Conservation (phyloP, 495 filamentous ascomycete genomes). For the Xylaria flabelliformis region DNA sequence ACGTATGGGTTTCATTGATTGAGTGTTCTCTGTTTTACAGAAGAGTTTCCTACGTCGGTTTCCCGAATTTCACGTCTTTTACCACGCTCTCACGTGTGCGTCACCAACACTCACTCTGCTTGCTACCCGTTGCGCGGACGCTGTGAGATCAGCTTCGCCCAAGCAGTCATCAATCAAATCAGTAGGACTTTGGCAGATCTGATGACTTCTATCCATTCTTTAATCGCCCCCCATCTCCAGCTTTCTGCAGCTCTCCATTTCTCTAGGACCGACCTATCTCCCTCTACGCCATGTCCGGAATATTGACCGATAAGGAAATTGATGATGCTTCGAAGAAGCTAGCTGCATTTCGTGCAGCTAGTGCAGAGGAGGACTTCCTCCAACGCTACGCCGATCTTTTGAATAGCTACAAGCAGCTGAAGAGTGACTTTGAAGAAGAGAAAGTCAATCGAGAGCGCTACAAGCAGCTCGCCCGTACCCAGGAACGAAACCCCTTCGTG, state of each 20-base stretch:
- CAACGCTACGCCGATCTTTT: slow-evolving; percentile 52
- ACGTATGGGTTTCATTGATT: neutral
- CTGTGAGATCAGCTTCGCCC: neutral
- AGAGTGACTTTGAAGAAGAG: slow-evolving; percentile 65
- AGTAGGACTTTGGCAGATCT: neutral
- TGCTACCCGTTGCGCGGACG: neutral
- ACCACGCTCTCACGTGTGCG: neutral
- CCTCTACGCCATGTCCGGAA: slow-evolving; percentile 1
- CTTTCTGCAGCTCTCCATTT: neutral
- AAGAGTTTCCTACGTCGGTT: neutral
- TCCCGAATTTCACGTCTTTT: neutral
- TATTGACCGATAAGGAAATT: slow-evolving; percentile 25
- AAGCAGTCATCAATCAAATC: neutral
- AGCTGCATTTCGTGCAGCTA: slow-evolving; percentile 12
- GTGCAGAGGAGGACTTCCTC: slow-evolving; percentile 44
- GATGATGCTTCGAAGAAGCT: slow-evolving; percentile 23
- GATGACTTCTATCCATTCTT: neutral
- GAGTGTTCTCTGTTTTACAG: neutral
- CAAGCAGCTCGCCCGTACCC: slow-evolving; percentile 58
- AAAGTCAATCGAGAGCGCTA: slow-evolving; percentile 60
- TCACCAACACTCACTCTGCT: neutral
- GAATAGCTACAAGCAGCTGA: slow-evolving; percentile 57
- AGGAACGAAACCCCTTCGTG: slow-evolving; percentile 65
- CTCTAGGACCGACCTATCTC: neutral
- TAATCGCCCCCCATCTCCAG: neutral